Evolutionary conservation across 73 alveolate species (phyloP).

Genomic region (Effrenium voratum): DNA sequence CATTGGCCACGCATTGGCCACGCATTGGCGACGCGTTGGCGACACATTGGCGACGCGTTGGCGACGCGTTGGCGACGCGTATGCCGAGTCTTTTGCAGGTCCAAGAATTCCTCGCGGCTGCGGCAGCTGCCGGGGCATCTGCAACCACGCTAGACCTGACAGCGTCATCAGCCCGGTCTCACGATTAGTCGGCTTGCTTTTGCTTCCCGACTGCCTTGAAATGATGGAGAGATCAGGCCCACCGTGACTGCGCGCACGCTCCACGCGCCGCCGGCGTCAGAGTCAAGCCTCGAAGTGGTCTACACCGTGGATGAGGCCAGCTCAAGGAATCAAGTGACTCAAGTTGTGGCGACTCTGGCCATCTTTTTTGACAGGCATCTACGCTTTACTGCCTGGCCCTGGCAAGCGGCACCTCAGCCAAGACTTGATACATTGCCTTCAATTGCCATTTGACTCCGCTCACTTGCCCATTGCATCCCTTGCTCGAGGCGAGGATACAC

Average conservation of each 20-base stretch:
- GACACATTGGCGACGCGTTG: background rate
- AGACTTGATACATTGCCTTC: background rate
- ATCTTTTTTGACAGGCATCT: slow-evolving; percentile 30
- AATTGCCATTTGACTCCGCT: background rate
- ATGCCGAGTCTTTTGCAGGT: too few relatives aligned
- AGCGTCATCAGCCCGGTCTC: too few relatives aligned
- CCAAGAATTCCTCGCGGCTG: background rate
- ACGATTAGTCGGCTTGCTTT: too few relatives aligned
- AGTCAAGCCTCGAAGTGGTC: slow-evolving; percentile 51
- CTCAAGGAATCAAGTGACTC: background rate
- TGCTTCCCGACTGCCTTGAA: background rate
- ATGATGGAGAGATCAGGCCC: slow-evolving; percentile 12
- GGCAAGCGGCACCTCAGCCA: background rate
- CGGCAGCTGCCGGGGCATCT: background rate
- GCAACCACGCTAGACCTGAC: slow-evolving; percentile 47
- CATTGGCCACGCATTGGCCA: background rate
- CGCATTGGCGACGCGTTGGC: background rate
- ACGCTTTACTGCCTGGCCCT: slow-evolving; percentile 44
- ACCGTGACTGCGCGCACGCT: slow-evolving; percentile 34
- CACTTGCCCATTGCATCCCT: background rate
- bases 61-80: background rate
- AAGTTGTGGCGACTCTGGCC: background rate
- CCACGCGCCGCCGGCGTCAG: slow-evolving; percentile 56
- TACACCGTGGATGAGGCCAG: slow-evolving; percentile 55
- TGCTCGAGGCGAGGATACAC: background rate